Conservation (phyloP, 306 rosid genomes). For the Begonia masoniana region DNA sequence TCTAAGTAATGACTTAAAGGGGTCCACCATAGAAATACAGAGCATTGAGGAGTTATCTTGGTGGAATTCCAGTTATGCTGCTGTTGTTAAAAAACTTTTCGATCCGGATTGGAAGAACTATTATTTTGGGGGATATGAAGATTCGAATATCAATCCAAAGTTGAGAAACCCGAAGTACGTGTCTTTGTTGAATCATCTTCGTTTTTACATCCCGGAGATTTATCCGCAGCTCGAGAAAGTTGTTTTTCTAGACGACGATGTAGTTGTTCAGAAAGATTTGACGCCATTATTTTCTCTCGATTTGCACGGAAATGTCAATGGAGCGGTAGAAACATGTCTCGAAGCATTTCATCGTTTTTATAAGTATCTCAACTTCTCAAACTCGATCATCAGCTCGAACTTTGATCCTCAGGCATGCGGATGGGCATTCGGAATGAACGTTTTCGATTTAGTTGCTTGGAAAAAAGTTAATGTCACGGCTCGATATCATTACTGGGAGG, state of each 20-base stretch:
- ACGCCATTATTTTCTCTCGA: constrained; percentile 11
- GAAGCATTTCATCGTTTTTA: constrained; percentile 12
- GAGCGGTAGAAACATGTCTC: constrained; percentile 16
- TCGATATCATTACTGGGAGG: constrained; percentile 10
- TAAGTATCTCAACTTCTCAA: constrained; percentile 14
- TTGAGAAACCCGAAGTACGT: constrained; percentile 12
- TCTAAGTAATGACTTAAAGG: constrained; percentile 1
- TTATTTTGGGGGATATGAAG: constrained; percentile 10
- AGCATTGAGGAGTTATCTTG: constrained; percentile 14
- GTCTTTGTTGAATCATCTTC: constrained; percentile 15
- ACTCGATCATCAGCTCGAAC: constrained; percentile 7
- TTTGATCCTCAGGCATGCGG: constrained; percentile 17
- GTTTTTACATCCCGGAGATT: constrained; percentile 16
- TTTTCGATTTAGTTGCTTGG: constrained; percentile 15
- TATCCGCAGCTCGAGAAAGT: constrained; percentile 12
- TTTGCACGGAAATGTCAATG: constrained; percentile 13
- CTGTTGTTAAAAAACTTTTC: constrained; percentile 8
- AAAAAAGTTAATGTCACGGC: constrained; percentile 8
- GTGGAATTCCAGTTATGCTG: constrained; percentile 11
- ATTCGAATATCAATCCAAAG: constrained; percentile 6
- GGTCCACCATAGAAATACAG: constrained; percentile 12
- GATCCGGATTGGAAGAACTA: constrained; percentile 6
- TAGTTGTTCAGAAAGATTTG: constrained; percentile 14
- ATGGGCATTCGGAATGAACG: constrained; percentile 16
- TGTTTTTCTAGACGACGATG: constrained; percentile 14